A percentile compares a stretch with the other conserved stretches of the same genome.
These are phyloP conservation scores for Sisymbrium irio DNA, from an alignment of 345 rosid species.

Conservation along the genomic window DNA sequence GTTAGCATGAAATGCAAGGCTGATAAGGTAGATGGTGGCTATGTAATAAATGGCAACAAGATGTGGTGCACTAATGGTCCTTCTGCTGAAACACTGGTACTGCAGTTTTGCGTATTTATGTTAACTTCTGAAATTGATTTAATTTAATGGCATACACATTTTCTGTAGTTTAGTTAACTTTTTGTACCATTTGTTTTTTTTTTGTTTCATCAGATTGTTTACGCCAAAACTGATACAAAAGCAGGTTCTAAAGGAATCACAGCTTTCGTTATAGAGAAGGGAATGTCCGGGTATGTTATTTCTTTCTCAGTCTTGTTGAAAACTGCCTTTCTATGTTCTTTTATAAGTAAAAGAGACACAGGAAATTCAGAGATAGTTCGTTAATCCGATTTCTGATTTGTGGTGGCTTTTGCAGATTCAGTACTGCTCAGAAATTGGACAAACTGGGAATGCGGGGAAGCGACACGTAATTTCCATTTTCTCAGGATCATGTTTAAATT, in stretches of 20 bases:
- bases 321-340: background rate
- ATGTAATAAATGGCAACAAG: constrained; percentile 75
- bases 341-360: background rate
- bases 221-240: constrained; percentile 72
- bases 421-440: constrained; percentile 94
- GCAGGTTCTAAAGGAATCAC: constrained; percentile 95
- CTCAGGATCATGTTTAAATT: constrained; percentile 20
- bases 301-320: background rate
- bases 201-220: constrained; percentile 58
- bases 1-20: constrained; percentile 98
- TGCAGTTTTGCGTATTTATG: background rate
- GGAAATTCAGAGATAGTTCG: background rate
- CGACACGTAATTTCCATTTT: constrained; percentile 61
- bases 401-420: constrained; percentile 61
- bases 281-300: constrained; percentile 78
- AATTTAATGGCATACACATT: background rate
- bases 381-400: background rate
- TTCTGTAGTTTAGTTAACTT: background rate
- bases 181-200: background rate
- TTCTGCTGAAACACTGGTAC: constrained; percentile 87
- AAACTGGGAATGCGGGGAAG: constrained; percentile 99
- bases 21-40: constrained; percentile 83
- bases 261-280: constrained; percentile 86
- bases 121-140: background rate
- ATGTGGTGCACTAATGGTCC: constrained; percentile 99